Percentiles rank a stretch among this genome's conserved stretches.
Evolutionary conservation across 192 early-diverging fungal genomes (phyloP).

Genomic region (Rhizoclosmatium sp.): DNA sequence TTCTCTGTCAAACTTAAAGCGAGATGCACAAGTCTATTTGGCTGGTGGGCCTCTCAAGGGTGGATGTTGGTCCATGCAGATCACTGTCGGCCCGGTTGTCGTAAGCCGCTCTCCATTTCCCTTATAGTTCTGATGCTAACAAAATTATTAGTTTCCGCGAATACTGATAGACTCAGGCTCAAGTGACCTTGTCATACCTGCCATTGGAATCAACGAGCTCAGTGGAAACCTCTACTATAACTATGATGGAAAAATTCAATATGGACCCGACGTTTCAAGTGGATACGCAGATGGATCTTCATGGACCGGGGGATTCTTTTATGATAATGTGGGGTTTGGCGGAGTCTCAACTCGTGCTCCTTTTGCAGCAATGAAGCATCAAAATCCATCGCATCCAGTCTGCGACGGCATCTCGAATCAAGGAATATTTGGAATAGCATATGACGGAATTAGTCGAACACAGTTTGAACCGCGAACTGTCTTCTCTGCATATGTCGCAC

Average conservation of each 20-base stretch:
- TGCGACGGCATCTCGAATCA: background rate
- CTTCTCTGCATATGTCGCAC: background rate
- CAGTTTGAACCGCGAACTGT: background rate
- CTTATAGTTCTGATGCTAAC: no score
- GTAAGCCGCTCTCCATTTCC: no score
- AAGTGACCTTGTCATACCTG: conserved; percentile 16
- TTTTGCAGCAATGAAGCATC: conserved; percentile 22
- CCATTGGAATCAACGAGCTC: background rate
- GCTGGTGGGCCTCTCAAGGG: no score
- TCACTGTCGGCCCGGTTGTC: no score
- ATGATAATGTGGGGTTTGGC: conserved; percentile 1
- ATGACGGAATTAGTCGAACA: background rate
- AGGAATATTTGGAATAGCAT: conserved; percentile 28
- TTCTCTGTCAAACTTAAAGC: no score
- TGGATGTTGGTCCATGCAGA: no score
- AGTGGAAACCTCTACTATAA: background rate
- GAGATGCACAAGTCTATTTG: no score
- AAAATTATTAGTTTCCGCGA: background rate
- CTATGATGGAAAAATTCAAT: background rate
- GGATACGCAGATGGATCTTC: conserved; percentile 5
- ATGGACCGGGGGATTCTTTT: conserved; percentile 20
- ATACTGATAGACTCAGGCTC: conserved; percentile 29
- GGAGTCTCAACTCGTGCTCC: background rate
- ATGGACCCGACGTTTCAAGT: background rate
- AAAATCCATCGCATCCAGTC: background rate